phyloP scores from a whole-genome alignment of 2,329 filamentous ascomycete species.

The Phialophora verrucosa region DNA sequence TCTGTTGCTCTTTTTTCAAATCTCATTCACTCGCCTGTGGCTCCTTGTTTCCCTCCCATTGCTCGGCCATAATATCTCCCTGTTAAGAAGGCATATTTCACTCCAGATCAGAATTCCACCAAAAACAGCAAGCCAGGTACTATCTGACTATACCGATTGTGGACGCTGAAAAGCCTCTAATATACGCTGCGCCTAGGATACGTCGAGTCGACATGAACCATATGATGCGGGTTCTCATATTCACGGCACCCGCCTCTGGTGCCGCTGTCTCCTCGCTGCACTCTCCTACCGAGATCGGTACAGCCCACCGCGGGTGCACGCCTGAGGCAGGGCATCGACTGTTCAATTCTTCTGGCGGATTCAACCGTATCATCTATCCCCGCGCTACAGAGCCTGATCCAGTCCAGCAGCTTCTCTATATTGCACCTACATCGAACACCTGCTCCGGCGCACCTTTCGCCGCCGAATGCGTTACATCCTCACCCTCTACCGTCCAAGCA shows the following conservation, averaged over 20 bases:
- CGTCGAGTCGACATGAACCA: not conserved
- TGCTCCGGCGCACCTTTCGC: conserved; percentile 27
- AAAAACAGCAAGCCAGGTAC: not conserved
- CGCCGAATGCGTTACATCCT: conserved; percentile 32
- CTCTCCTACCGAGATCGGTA: not conserved
- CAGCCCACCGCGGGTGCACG: not conserved
- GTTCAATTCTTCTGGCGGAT: not conserved
- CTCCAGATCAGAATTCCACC: not conserved
- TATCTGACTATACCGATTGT: not conserved
- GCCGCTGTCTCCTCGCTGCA: not conserved
- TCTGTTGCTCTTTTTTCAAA: no score
- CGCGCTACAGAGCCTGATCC: conserved; percentile 17
- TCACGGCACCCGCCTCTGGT: not conserved
- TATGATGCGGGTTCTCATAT: not conserved
- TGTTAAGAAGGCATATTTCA: not conserved
- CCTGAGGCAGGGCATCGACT: not conserved
- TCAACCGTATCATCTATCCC: not conserved
- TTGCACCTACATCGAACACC: conserved; percentile 32
- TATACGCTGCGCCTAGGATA: not conserved
- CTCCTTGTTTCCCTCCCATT: not conserved
- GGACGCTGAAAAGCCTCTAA: not conserved
- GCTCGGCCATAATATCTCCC: not conserved
- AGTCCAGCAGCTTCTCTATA: conserved; percentile 31
- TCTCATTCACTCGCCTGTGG: not conserved
- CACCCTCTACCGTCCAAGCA: conserved; percentile 39